Percentiles rank a stretch among this genome's conserved stretches.
Evolutionary conservation across 2,329 filamentous ascomycete species (phyloP).

Genomic region (Epichloe sibirici): DNA sequence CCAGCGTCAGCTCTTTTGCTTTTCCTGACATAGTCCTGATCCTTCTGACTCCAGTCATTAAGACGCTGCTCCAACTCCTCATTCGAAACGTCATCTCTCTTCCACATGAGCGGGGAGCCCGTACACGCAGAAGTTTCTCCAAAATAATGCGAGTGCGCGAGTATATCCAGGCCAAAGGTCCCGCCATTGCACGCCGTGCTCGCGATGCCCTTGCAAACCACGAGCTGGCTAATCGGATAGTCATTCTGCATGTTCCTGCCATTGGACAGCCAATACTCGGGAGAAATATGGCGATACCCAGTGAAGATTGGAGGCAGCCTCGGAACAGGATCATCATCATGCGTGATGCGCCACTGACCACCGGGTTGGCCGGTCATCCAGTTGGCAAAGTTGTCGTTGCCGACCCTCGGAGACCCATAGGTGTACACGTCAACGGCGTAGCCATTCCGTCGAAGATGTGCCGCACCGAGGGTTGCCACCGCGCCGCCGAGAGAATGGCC

Average conservation of each 20-base stretch:
- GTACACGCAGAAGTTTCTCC: slow-evolving; percentile 28
- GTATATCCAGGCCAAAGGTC: slow-evolving; percentile 29
- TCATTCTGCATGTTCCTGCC: slow-evolving; percentile 20
- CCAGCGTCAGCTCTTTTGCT: not conserved
- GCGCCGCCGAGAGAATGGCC: slow-evolving; percentile 61
- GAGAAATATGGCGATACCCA: slow-evolving; percentile 53
- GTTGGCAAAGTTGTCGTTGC: slow-evolving; percentile 40
- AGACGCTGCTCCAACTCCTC: slow-evolving; percentile 27
- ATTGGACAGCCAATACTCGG: slow-evolving; percentile 52
- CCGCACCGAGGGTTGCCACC: slow-evolving; percentile 47
- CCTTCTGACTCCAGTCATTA: slow-evolving; percentile 10
- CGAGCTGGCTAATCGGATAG: slow-evolving; percentile 28
- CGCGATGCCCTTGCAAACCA: slow-evolving; percentile 34
- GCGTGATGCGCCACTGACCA: slow-evolving; percentile 51
- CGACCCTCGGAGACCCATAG: slow-evolving; percentile 55
- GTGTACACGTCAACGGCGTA: slow-evolving; percentile 44
- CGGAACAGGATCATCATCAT: slow-evolving; percentile 55
- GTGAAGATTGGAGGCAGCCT: slow-evolving; percentile 49
- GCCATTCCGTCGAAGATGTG: slow-evolving; percentile 38
- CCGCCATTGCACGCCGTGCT: slow-evolving; percentile 40
- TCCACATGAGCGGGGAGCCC: slow-evolving; percentile 14
- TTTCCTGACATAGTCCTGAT: not conserved
- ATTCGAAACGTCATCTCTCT: slow-evolving; percentile 17
- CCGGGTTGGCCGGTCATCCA: slow-evolving; percentile 42
- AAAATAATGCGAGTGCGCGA: slow-evolving; percentile 39